Evolutionary conservation across 192 early-diverging fungal species (phyloP).

Genomic region (Neocallimastix lanati): DNA sequence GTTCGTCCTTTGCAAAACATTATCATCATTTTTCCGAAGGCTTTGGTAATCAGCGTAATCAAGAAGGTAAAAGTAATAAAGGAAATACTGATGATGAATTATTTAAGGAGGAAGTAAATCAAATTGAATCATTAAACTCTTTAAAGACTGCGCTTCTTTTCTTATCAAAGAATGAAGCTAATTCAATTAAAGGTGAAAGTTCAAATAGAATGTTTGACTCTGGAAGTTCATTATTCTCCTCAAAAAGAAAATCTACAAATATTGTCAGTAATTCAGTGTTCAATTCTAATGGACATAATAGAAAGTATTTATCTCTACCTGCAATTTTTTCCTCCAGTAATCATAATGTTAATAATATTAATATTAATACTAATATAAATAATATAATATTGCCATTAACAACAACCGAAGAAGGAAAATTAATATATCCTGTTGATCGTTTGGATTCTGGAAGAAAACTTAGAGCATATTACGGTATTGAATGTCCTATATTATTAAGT

Average conservation of each 20-base stretch:
- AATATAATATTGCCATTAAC: background rate
- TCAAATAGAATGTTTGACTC: background rate
- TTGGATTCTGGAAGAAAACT: background rate
- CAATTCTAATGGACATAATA: background rate
- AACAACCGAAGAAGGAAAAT: background rate
- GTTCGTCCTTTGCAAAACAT: background rate
- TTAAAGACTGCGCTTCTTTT: background rate
- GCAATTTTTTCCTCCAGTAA: background rate
- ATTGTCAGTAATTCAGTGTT: too few species aligned
- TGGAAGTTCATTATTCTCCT: background rate
- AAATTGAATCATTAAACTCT: background rate
- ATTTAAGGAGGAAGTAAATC: background rate
- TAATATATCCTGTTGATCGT: background rate
- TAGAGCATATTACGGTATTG: background rate
- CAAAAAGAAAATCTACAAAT: background rate
- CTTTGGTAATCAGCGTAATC: background rate
- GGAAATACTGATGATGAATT: background rate
- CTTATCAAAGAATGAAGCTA: background rate
- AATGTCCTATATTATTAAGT: background rate
- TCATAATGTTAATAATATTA: background rate
- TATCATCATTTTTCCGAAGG: background rate
- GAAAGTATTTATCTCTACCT: background rate
- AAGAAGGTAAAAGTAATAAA: too few species aligned
- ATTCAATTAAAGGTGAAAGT: background rate
- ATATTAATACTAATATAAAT: too few species aligned